Base-by-base conservation (phyloP, 2,329 filamentous ascomycete species). In the Cadophora sp. region DNA sequence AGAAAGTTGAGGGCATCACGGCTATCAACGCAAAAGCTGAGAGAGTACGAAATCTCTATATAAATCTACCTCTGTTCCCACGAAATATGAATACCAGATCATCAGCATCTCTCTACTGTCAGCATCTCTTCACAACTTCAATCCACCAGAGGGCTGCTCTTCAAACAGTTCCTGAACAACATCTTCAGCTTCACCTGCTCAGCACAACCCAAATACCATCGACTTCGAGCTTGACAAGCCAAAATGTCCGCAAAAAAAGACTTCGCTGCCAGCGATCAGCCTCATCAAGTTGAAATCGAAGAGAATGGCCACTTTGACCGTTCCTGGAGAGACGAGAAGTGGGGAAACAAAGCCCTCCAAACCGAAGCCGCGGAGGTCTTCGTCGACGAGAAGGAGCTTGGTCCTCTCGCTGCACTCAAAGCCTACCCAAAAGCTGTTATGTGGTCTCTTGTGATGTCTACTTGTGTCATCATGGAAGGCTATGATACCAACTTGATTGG, bases 381-480 rank as follows among this genome's bases (percentile, higher is more conserved):
- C 11, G 53, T 56, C 8, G 33, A 55, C 33, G 53, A 39, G 27
- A 36, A 56, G n/a, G n/a, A 22, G 30, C 18, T 56, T 20, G 33
- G 33, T n/a, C 30, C 27, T 33, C 51, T 33, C 51, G 51, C 51
- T 55, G 51, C 51, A 11, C 27, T 53, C 1, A 45, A 47, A 27
- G 56, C 56, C 4, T 59, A 59, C 43, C 56, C 36, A n/a, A 41
- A 59, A 18, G 56, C 56, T 33, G 36, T 59, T 22, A 8, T 59
- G 9, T 59, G 56, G 56, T 43, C 56, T 8, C 36, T 59, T 20
- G 36, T 59, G 8, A 59, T 59, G 56, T 59, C 56, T 8, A 59
- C 56, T 43, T 59, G 56, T 59, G 56, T 59, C 24, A 59, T 59
- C 36, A 59, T 59, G 36, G 56, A 59, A 4, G 36, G 56, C 3